phyloP scores from a whole-genome alignment of 352 stramenopile genomes.

The Achlya hypogyna region DNA sequence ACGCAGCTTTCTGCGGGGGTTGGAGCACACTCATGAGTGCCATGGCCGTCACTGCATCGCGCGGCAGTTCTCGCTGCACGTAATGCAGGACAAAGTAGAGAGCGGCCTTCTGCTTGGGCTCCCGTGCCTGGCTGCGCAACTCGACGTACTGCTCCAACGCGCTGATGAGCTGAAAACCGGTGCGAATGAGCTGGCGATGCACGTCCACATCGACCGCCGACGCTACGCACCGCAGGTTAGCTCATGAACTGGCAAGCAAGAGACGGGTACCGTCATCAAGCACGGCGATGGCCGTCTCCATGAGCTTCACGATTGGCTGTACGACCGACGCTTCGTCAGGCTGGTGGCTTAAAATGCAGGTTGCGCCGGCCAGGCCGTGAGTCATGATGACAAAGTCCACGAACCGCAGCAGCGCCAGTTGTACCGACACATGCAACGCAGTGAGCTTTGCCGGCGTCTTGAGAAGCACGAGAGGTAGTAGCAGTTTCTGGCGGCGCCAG shows the following conservation, averaged over 20 bases:
- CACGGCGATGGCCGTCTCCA: background rate
- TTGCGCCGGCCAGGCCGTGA: background rate
- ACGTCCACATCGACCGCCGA: background rate
- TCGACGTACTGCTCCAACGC: conserved; percentile 5
- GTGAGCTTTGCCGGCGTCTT: background rate
- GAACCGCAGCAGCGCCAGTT: background rate
- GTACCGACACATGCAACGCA: background rate
- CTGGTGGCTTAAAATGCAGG: background rate
- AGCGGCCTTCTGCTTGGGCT: background rate
- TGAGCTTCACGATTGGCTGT: background rate
- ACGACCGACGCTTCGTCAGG: background rate
- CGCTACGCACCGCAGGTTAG: background rate
- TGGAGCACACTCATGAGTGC: background rate
- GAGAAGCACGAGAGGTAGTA: background rate
- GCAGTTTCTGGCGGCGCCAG: background rate
- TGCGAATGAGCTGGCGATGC: background rate
- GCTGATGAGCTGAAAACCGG: background rate
- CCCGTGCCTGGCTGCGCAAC: background rate
- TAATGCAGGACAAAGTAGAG: background rate
- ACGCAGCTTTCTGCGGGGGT: background rate
- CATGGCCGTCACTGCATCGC: background rate
- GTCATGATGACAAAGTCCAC: conserved; percentile 6
- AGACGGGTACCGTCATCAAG: background rate
- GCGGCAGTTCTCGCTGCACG: background rate
- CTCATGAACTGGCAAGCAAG: background rate